Evolutionary conservation across 2,329 filamentous ascomycete genomes (phyloP), one percentile per base, ranked within the genome.

Genomic region (Alternaria viburni): DNA sequence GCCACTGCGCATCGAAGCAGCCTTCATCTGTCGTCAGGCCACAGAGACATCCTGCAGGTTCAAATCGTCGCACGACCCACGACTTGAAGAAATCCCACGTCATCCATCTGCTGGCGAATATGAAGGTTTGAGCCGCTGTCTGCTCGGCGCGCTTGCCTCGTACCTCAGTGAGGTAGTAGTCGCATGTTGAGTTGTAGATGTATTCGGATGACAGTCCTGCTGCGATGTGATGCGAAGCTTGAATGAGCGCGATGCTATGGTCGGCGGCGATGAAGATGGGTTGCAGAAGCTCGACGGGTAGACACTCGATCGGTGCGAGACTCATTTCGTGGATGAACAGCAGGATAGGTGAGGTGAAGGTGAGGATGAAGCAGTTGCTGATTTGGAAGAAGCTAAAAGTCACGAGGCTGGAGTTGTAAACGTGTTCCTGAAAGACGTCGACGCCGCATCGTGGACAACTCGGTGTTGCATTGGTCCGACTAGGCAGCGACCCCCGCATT

Each of bases 251-350:
- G 30, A 83, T 66, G 64, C 86, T 84, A 23, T 82, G 69, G 8
- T 44, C 71, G 6, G 82, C 81, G 26, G 80, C 72, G n/a, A 84
- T 74, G 63, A 87, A 87, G 49, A 87, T 86, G 44, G 80, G 77
- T 67, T 87, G 82, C n/a, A 87, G 77, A 12, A 87, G 71, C 70
- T 87, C 85, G 4, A 80, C 71, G 0, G 86, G 86, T 0, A 87
- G 76, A 5, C 59, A 66, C 68, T 87, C 84, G 12, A 87, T 68
- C 9, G 73, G 66, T 17, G 74, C 59, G 8, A 65, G 32, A 3
- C 50, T 45, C 72, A 74, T 75, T 2, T 5, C 51, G 26, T 15
- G 1, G 13, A n/a, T 2, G 49, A 12, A 7, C 9, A n/a, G 4
- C 36, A 5, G n/a, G n/a, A 41, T 12, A 17, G 17, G 21, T n/a